phyloP scores from a whole-genome alignment of 2,329 filamentous ascomycete species.

The Penicillium verrucosum region DNA sequence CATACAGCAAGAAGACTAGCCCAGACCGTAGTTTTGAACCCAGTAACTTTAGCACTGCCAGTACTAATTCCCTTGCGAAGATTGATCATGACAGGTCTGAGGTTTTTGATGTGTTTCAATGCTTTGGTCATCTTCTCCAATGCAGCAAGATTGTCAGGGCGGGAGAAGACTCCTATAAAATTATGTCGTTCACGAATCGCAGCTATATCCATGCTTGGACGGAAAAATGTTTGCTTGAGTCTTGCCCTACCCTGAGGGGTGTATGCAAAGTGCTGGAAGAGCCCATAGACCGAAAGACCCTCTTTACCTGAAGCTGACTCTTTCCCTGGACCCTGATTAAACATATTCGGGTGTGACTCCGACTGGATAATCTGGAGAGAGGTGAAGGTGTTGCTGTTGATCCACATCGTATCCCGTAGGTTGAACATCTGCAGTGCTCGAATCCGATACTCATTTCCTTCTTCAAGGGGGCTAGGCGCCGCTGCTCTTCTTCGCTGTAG shows the following conservation, averaged over 20 bases:
- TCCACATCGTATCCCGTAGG: slow-evolving; percentile 64
- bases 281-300: slow-evolving; percentile 75
- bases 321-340: slow-evolving; percentile 67
- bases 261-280: slow-evolving; percentile 71
- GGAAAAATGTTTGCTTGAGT: slow-evolving; percentile 76
- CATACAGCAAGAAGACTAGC: slow-evolving; percentile 58
- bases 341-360: slow-evolving; percentile 77
- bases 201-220: slow-evolving; percentile 66
- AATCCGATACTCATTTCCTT: slow-evolving; percentile 51
- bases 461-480: slow-evolving; percentile 49
- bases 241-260: slow-evolving; percentile 74
- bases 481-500: slow-evolving; percentile 66
- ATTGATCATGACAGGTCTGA: slow-evolving; percentile 64
- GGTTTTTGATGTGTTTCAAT: slow-evolving; percentile 71
- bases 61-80: slow-evolving; percentile 73
- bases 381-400: slow-evolving; percentile 74
- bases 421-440: slow-evolving; percentile 70
- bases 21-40: slow-evolving; percentile 69
- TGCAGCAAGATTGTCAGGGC: slow-evolving; percentile 61
- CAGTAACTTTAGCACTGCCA: slow-evolving; percentile 49
- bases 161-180: slow-evolving; percentile 64
- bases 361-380: slow-evolving; percentile 82
- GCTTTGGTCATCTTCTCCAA: slow-evolving; percentile 57
- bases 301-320: slow-evolving; percentile 68
- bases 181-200: slow-evolving; percentile 69